Evolutionary conservation across 2,329 filamentous ascomycete species (phyloP).

Genomic region (Ascochyta rabiei): DNA sequence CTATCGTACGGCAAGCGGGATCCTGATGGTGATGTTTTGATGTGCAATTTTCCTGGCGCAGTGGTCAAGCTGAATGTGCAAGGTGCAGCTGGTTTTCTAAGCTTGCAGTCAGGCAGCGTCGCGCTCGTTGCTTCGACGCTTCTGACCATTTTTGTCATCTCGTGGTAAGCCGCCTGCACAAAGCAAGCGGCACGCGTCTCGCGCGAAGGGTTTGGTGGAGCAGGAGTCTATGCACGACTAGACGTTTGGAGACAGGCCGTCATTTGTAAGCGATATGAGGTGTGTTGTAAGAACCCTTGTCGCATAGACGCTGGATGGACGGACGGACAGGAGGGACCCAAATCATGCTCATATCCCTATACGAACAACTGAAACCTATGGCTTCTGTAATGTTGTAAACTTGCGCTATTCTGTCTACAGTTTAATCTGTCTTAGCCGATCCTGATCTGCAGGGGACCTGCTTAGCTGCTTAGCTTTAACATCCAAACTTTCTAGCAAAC

Average conservation of each 20-base stretch:
- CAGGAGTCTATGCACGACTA: slow-evolving; percentile 12
- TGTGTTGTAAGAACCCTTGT: neutral
- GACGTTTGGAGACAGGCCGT: slow-evolving; percentile 6
- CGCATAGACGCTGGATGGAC: slow-evolving; percentile 2
- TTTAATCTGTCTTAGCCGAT: slow-evolving; percentile 9
- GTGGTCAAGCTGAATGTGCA: slow-evolving; percentile 47
- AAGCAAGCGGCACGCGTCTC: slow-evolving; percentile 1
- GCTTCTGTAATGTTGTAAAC: neutral
- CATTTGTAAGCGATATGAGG: slow-evolving; percentile 6
- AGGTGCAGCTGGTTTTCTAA: slow-evolving; percentile 14
- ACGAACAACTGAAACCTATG: slow-evolving; percentile 5
- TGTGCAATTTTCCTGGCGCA: slow-evolving; percentile 51
- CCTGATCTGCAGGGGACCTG: slow-evolving; percentile 10
- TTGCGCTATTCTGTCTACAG: slow-evolving; percentile 1
- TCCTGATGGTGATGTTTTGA: slow-evolving; percentile 26
- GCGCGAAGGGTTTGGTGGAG: neutral
- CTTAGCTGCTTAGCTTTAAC: slow-evolving; percentile 4
- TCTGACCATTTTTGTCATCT: slow-evolving; percentile 10
- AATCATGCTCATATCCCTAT: slow-evolving; percentile 4
- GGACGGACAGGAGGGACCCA: neutral
- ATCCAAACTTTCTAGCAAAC: slow-evolving; percentile 3
- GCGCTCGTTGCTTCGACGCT: slow-evolving; percentile 17
- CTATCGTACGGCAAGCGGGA: slow-evolving; percentile 37
- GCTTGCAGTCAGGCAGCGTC: neutral
- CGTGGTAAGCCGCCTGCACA: slow-evolving; percentile 1